Base-by-base conservation (phyloP, 2,329 filamentous ascomycete genomes). In the Chrysoporthe puriensis region DNA sequence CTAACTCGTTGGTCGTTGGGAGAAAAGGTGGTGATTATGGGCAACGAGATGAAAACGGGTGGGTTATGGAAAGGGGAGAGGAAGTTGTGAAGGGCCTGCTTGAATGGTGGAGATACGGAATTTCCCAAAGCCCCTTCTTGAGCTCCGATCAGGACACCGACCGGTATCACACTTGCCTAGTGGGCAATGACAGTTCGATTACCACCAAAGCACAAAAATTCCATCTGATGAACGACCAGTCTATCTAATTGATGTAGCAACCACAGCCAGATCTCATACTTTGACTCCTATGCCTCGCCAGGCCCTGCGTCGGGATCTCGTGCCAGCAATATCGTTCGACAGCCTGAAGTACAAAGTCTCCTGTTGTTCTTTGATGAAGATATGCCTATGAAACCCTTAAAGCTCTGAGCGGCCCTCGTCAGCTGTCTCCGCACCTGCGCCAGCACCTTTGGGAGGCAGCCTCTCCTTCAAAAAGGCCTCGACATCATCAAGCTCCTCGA, bases 401-500 rank as follows among this genome's bases (percentile, higher is more conserved):
- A 80, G 72, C 69, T 80, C 79, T 16, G 78, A 73, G 72, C 80
- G 80, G 32, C 67, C 73, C 6, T 71, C 72, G 14, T 44, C 64
- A 21, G 60, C 43, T 8, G 64, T n/a, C 32, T 62, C 56, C 64
- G 79, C 50, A 54, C n/a, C 48, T 52, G 48, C 9, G n/a, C 48
- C 78, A 32, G 80, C 77, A 32, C 73, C 80, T 63, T 79, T 70
- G 0, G 80, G 74, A 5, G 85, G 83, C 63, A 89, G 78, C 57
- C 78, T 79, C 66, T 79, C 75, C 44, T 73, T 77, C 63, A 90
- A 71, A 70, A 87, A 89, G 0, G 74, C 77, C 79, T 96, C 93
- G 21, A 97, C 83, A 73, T 97, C 91, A 70, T 96, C 87, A 65
- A 97, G 88, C 81, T 97, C 95, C 70, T 91, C 82, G 5, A 88